Evolutionary conservation across 1,284 basidiomycete genomes (phyloP), one percentile per base, ranked within the genome.

Genomic region (Malassezia nana): DNA sequence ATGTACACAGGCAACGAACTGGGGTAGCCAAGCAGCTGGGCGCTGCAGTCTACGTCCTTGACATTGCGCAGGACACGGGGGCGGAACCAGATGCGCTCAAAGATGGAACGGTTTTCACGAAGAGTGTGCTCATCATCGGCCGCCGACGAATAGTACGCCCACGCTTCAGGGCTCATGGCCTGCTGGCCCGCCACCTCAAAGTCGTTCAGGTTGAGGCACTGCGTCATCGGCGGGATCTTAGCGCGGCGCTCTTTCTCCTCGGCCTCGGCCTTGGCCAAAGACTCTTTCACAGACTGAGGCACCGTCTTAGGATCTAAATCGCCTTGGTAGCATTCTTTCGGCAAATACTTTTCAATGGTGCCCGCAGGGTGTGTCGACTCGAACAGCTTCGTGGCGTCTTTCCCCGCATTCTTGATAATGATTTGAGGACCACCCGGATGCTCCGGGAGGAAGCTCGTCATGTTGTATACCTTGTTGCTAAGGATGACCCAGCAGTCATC

Each of bases 61-160:
- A 95, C 89, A 66, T 94, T 82, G 22, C 88, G 81, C 8, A 95
- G 77, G 38, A 95, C 79, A 13, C 89, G 82, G 10, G 90, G 90
- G 15, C 90, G 81, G 79, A 95, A 94, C 89, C 90, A 95, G 64
- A 95, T 80, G 51, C 87, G 85, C 81, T 85, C 88, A 72, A 85
- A 95, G 0, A 87, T 88, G 44, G 82, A 79, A 54, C 85, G 84
- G 70, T 94, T 94, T 75, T 95, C 89, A 22, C 89, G 79, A 74
- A 76, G 71, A 7, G 77, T 77, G 50, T 76, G 72, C 40, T 66
- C 75, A 81, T 81, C 30, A 85, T 90, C 71, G 2, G 71, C 67
- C 20, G 69, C 71, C 6, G 66, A 69, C 9, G 69, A 72, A 58
- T 74, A 74, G 66, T 74, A 74, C 0, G 71, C 71, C 71, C 71